Percentiles rank a stretch among this genome's conserved stretches.
Conservation (phyloP, 495 filamentous ascomycete genomes). For the Coniosporium apollinis region DNA sequence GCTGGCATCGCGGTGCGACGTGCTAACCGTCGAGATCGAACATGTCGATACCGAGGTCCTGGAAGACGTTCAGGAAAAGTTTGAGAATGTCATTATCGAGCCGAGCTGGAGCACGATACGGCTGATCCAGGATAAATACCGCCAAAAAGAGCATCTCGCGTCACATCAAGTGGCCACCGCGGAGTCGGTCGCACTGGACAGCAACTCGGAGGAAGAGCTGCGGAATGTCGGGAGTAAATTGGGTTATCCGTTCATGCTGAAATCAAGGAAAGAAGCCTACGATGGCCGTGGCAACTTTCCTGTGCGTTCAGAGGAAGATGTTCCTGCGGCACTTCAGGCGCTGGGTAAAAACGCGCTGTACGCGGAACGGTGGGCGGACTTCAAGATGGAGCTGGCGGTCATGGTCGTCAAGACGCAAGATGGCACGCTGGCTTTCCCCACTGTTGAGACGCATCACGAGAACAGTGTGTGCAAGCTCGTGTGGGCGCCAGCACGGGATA, state of each 20-base stretch:
- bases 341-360: constrained; percentile 62
- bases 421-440: constrained; percentile 61
- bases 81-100: constrained; percentile 45
- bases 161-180: constrained; percentile 53
- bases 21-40: constrained; percentile 94
- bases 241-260: constrained; percentile 88
- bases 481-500: constrained; percentile 63
- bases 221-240: constrained; percentile 43
- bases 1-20: constrained; percentile 60
- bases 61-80: constrained; percentile 49
- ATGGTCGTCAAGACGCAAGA: constrained; percentile 90
- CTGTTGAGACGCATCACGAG: constrained; percentile 88
- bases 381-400: constrained; percentile 74
- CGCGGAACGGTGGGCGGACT: constrained; percentile 80
- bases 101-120: constrained; percentile 81
- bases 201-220: constrained; percentile 39
- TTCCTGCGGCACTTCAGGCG: constrained; percentile 47
- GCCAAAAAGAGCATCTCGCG: constrained; percentile 70
- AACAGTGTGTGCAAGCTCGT: constrained; percentile 92
- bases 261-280: constrained; percentile 82
- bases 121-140: constrained; percentile 90
- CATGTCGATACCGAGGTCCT: constrained; percentile 90
- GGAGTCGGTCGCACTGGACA: constrained; percentile 42
- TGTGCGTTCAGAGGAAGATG: constrained; percentile 48
- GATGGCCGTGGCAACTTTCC: constrained; percentile 87